A percentile compares a stretch with the other conserved stretches of the same genome.
phyloP scores from a whole-genome alignment of 176 grass and related monocot genomes.

The Tuctoria greenei region DNA sequence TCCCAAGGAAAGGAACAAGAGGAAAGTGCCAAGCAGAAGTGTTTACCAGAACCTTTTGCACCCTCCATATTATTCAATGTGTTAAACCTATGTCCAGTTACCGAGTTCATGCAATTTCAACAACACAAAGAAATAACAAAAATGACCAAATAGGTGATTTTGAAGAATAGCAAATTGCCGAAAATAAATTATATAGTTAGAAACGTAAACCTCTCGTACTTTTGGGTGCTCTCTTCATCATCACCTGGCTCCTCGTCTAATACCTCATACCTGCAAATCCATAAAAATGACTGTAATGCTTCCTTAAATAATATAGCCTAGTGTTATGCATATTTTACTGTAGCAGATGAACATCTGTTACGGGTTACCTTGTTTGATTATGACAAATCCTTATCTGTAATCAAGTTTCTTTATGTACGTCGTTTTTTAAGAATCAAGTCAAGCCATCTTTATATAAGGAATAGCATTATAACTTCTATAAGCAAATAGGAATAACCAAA shows the following conservation, averaged over 20 bases:
- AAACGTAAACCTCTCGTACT: slow-evolving; percentile 47
- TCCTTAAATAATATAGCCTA: background rate
- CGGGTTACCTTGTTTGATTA: background rate
- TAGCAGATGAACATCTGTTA: background rate
- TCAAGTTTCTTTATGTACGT: background rate
- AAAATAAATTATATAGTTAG: slow-evolving; percentile 28
- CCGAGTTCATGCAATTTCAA: no score
- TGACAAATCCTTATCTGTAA: background rate
- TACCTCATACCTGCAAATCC: slow-evolving; percentile 79
- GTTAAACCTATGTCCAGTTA: no score
- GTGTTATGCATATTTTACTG: background rate
- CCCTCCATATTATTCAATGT: no score
- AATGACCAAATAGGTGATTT: background rate
- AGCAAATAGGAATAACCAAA: background rate
- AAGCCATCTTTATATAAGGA: background rate
- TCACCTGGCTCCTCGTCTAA: slow-evolving; percentile 98
- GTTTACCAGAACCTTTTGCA: no score
- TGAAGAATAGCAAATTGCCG: slow-evolving; percentile 23
- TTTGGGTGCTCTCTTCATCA: slow-evolving; percentile 90
- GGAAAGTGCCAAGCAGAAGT: background rate
- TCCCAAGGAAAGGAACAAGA: background rate
- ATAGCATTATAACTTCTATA: background rate
- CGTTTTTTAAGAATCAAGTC: background rate
- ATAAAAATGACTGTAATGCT: slow-evolving; percentile 33
- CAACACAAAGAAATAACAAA: no score